Evolutionary conservation across 352 stramenopile species (phyloP).

Genomic region (Blastocystis hominis): DNA sequence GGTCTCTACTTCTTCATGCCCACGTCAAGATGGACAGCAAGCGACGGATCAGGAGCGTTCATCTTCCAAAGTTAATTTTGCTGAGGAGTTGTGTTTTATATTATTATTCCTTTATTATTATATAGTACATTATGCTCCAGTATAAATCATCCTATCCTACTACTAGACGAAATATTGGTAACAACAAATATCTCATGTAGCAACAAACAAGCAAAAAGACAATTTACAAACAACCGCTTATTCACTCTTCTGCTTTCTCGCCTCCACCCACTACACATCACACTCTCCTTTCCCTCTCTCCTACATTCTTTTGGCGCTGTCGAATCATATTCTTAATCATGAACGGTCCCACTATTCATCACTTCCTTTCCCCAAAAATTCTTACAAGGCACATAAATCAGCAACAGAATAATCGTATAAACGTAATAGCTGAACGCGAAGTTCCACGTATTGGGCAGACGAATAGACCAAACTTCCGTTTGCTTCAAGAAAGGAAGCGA

Average conservation of each 20-base stretch:
- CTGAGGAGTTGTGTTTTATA: too few relatives aligned
- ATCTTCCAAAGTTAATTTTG: neutral
- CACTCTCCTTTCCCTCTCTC: neutral
- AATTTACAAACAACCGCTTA: neutral
- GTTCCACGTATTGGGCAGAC: constrained; percentile 54
- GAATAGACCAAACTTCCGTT: constrained; percentile 38
- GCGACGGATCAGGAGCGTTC: constrained; percentile 21
- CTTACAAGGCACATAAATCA: constrained; percentile 48
- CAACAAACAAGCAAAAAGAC: constrained; percentile 10
- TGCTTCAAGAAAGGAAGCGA: constrained; percentile 36
- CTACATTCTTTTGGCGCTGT: constrained; percentile 50
- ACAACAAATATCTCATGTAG: neutral
- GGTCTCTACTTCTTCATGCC: constrained; percentile 10
- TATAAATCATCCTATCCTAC: too few relatives aligned
- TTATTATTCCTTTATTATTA: too few relatives aligned
- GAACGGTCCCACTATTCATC: constrained; percentile 40
- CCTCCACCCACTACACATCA: constrained; percentile 20
- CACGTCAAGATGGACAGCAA: constrained; percentile 13
- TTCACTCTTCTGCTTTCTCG: constrained; percentile 44
- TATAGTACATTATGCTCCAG: too few relatives aligned
- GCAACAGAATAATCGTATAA: constrained; percentile 34
- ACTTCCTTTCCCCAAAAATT: neutral
- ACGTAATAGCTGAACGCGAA: constrained; percentile 57
- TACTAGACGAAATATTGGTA: too few relatives aligned
- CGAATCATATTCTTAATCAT: constrained; percentile 57